Conservation (phyloP, 208 protist species). For the Crithidia sp. region DNA sequence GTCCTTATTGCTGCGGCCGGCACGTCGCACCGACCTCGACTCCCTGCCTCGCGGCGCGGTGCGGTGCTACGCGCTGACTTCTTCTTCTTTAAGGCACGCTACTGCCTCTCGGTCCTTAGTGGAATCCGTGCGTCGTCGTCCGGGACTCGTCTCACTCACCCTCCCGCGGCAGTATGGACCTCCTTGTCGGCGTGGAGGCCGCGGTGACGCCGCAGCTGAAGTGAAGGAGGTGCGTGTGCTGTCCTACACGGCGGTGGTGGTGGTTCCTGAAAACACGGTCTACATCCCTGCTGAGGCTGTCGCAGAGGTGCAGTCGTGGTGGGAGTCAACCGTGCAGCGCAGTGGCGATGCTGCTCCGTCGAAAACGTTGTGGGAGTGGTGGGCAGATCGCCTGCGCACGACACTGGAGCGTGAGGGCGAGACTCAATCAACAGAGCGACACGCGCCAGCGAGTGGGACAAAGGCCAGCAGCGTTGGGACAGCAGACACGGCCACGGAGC, state of each 20-base stretch:
- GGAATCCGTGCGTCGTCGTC: slow-evolving; percentile 9
- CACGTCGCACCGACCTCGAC: background rate
- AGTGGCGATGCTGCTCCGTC: background rate
- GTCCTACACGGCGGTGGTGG: slow-evolving; percentile 14
- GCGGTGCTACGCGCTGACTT: slow-evolving; percentile 11
- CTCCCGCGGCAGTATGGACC: no score
- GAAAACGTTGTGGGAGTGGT: slow-evolving; percentile 11
- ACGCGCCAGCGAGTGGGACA: no score
- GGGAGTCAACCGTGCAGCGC: background rate
- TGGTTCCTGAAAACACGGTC: slow-evolving; percentile 14
- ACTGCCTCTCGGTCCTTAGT: background rate
- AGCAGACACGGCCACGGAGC: background rate
- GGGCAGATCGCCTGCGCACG: background rate
- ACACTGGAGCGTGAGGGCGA: background rate
- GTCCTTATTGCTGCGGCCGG: slow-evolving; percentile 7
- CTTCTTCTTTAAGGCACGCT: background rate
- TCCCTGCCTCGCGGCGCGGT: slow-evolving; percentile 1
- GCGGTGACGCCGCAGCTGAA: background rate
- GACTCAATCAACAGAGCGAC: background rate
- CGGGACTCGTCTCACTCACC: background rate
- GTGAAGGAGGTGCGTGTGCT: background rate
- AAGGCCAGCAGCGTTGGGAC: no score
- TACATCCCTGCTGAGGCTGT: slow-evolving; percentile 3
- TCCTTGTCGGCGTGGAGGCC: no score
- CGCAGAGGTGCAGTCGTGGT: slow-evolving; percentile 1